Evolutionary conservation across 805 yeast genomes (phyloP).

Genomic region (Lipomyces oligophaga): DNA sequence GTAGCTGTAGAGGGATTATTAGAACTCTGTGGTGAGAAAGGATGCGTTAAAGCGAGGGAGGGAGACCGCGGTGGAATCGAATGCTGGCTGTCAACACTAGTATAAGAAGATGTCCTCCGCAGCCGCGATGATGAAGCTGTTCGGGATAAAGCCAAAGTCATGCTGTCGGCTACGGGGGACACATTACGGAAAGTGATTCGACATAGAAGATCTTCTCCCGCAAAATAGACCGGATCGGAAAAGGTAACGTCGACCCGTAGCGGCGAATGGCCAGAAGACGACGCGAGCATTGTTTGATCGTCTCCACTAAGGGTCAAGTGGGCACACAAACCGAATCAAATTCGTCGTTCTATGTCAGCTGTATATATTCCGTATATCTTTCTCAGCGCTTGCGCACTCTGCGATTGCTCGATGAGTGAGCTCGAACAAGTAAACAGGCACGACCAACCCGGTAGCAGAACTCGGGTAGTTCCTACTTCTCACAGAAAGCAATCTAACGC

Average conservation of each 20-base stretch:
- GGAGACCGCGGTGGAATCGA: no score
- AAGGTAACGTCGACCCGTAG: conserved; percentile 38
- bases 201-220: conserved; percentile 40
- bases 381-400: background rate
- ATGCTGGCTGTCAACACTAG: background rate
- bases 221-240: conserved; percentile 40
- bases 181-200: conserved; percentile 36
- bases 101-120: conserved; percentile 2
- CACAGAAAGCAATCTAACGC: no score
- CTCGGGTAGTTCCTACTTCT: no score
- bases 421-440: no score
- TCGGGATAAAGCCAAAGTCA: background rate
- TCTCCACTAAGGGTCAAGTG: background rate
- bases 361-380: no score
- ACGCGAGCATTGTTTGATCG: conserved; percentile 15
- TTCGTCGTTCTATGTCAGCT: no score
- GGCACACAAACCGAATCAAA: background rate
- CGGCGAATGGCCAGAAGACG: conserved; percentile 19
- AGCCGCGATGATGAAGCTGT: conserved; percentile 5
- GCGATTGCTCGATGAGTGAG: background rate
- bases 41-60: no score
- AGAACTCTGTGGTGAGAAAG: no score
- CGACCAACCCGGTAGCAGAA: no score
- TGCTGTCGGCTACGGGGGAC: no score
- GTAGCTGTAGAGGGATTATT: no score